Conservation (phyloP, 768 basidiomycete species). For the Lyophyllum atratum region DNA sequence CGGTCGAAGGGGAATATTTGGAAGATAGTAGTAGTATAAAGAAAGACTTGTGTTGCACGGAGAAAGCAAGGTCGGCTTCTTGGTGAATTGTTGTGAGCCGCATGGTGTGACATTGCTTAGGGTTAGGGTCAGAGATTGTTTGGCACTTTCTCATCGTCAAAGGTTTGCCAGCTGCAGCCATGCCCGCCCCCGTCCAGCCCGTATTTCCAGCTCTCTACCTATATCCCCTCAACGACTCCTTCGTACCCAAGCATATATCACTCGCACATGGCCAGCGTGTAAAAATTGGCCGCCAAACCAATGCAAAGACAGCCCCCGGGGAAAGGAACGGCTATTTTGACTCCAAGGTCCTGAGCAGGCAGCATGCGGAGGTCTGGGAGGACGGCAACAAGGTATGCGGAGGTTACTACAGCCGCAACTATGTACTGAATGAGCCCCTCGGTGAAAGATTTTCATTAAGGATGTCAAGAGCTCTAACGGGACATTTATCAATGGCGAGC, state of each 20-base stretch:
- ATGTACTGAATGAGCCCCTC: slow-evolving; percentile 13
- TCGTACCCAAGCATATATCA: slow-evolving; percentile 93
- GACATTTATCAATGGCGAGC: slow-evolving; percentile 96
- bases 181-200: slow-evolving; percentile 28
- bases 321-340: slow-evolving; percentile 98
- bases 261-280: slow-evolving; percentile 67
- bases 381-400: slow-evolving; percentile 73
- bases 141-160: slow-evolving; percentile 14
- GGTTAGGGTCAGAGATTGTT: slow-evolving; percentile 20
- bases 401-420: background rate
- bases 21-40: no score
- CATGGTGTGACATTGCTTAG: background rate
- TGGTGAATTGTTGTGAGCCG: background rate
- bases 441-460: slow-evolving; percentile 89
- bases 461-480: slow-evolving; percentile 98
- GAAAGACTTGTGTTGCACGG: background rate
- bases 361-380: slow-evolving; percentile 99
- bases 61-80: slow-evolving; percentile 3
- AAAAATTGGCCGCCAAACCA: slow-evolving; percentile 95
- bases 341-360: slow-evolving; percentile 88
- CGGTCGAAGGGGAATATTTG: background rate
- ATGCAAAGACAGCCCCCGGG: slow-evolving; percentile 89
- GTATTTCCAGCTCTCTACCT: slow-evolving; percentile 59
- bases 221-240: slow-evolving; percentile 93
- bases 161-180: slow-evolving; percentile 24